phyloP scores from a whole-genome alignment of 2,329 filamentous ascomycete species.

The Zymoseptoria passerinii region DNA sequence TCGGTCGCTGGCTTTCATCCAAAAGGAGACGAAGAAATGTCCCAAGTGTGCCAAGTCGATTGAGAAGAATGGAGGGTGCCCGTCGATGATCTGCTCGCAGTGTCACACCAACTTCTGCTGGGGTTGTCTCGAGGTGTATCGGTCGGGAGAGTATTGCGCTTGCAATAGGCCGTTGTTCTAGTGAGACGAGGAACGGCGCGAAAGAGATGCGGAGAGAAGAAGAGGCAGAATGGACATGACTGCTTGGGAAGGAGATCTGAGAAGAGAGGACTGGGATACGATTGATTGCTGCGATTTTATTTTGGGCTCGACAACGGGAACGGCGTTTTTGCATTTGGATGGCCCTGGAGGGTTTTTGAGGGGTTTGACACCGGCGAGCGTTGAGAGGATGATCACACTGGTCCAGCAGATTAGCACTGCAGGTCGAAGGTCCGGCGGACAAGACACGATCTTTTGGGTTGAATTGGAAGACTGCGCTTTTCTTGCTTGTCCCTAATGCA shows the following conservation, averaged over 20 bases:
- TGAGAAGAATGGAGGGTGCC: conserved; percentile 28
- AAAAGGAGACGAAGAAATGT: conserved; percentile 21
- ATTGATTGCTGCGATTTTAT: neutral
- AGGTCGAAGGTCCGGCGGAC: neutral
- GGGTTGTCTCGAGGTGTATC: conserved; percentile 16
- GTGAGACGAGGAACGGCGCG: neutral
- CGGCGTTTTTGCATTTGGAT: neutral
- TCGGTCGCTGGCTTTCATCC: conserved; percentile 13
- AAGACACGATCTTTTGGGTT: neutral
- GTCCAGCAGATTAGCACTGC: neutral
- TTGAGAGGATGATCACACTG: too few species aligned
- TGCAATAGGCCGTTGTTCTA: neutral
- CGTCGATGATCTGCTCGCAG: conserved; percentile 22
- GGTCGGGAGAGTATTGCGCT: neutral
- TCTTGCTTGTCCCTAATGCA: neutral
- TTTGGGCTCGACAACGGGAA: neutral
- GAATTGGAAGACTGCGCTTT: neutral
- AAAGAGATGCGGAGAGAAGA: neutral
- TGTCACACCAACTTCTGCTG: conserved; percentile 27
- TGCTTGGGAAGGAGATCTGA: neutral
- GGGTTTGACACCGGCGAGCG: too few species aligned
- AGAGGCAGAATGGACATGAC: neutral
- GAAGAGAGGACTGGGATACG: too few species aligned
- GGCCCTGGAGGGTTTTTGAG: too few species aligned
- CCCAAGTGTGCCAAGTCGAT: conserved; percentile 24